phyloP scores from a whole-genome alignment of 1,284 basidiomycete genomes.

The Earliella scabrosa region DNA sequence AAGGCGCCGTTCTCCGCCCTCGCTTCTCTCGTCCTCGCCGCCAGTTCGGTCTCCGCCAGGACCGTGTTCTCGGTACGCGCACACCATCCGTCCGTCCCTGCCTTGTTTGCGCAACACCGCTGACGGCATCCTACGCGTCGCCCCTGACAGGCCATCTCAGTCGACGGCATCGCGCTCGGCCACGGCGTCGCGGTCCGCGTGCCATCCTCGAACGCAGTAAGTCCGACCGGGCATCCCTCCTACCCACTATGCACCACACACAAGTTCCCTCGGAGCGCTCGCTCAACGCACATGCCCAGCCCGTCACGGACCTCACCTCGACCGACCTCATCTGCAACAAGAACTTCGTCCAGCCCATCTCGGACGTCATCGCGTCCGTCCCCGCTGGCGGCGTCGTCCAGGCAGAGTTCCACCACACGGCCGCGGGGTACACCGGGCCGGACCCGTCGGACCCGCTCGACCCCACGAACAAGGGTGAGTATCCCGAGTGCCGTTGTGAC shows the following conservation, averaged over 20 bases:
- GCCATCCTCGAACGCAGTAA: constrained; percentile 40
- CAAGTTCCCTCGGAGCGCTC: background rate
- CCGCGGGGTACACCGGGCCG: constrained; percentile 45
- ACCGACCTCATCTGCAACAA: constrained; percentile 64
- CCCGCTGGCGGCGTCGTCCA: constrained; percentile 54
- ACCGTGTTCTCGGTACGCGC: constrained; percentile 44
- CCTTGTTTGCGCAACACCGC: too few species aligned
- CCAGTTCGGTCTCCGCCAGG: constrained; percentile 34
- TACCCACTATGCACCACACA: background rate
- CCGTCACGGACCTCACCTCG: constrained; percentile 57
- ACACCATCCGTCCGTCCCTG: background rate
- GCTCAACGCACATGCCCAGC: constrained; percentile 34
- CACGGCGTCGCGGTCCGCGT: constrained; percentile 43
- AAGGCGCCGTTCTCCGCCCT: constrained; percentile 25
- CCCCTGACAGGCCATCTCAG: constrained; percentile 33
- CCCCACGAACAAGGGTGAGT: constrained; percentile 47
- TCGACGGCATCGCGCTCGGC: constrained; percentile 44
- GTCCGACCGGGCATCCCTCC: constrained; percentile 33
- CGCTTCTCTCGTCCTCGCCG: constrained; percentile 33
- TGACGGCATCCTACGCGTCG: too few species aligned
- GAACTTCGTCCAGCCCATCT: constrained; percentile 59
- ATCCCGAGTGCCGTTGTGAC: too few species aligned
- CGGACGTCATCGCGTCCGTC: constrained; percentile 53
- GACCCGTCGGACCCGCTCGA: constrained; percentile 57
- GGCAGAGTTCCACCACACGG: constrained; percentile 57